Percentiles rank a stretch among this genome's conserved stretches.
These are phyloP conservation scores for Aethionema arabicum DNA, from an alignment of 345 rosid genomes.

Conservation along the genomic window DNA sequence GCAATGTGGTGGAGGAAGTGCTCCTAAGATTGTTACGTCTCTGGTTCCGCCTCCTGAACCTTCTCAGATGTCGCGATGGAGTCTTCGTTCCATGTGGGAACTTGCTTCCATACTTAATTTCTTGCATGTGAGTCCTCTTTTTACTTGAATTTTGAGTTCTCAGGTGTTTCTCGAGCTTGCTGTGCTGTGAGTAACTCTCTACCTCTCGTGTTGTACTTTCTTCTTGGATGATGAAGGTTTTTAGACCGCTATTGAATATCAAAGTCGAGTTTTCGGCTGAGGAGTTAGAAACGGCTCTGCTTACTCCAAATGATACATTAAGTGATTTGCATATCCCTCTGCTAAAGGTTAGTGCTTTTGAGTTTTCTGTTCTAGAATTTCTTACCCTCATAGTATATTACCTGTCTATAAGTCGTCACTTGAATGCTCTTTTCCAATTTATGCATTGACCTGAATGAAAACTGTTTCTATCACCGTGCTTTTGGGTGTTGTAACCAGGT, in stretches of 20 bases:
- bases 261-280: conserved; percentile 80
- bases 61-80: conserved; percentile 78
- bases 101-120: conserved; percentile 88
- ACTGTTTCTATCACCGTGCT: neutral
- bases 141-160: conserved; percentile 3
- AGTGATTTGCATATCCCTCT: conserved; percentile 85
- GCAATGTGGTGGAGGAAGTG: conserved; percentile 50
- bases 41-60: conserved; percentile 72
- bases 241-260: conserved; percentile 78
- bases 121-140: conserved; percentile 67
- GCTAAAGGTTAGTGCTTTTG: conserved; percentile 69
- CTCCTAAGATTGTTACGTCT: conserved; percentile 59
- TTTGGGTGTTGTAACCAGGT: neutral
- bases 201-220: neutral
- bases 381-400: neutral
- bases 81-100: conserved; percentile 92
- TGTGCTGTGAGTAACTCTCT: neutral
- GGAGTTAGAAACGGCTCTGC: conserved; percentile 92
- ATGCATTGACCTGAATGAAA: neutral
- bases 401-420: neutral
- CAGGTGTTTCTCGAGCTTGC: neutral
- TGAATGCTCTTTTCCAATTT: neutral
- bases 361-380: conserved; percentile 8
- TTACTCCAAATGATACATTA: conserved; percentile 82
- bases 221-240: conserved; percentile 48